Base-by-base conservation (phyloP, 2,329 filamentous ascomycete species). In the Alternaria brassicicola region DNA sequence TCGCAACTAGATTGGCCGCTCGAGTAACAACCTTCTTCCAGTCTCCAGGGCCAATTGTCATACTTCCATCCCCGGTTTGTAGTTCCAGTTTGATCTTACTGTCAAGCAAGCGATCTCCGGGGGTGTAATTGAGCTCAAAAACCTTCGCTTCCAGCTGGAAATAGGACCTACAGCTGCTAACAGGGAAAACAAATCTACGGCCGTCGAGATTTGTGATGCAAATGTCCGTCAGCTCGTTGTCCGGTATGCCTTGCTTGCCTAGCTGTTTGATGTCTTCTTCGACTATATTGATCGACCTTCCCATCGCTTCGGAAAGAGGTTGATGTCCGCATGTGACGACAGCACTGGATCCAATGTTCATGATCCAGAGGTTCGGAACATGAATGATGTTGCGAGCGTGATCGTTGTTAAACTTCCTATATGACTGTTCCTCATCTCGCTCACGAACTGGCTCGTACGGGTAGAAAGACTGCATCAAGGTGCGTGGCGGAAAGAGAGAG, bases 401-500 rank as follows among this genome's bases (percentile, higher is more conserved):
- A 25, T 60, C 55, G 41, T 69, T 63, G 8, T 64, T 62, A 39
- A 70, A 72, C 6, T 64, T 67, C 10, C 56, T 64, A 49, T 67
- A 74, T 0, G 70, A 72, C 51, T 76, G 72, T 21, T 76, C 73
- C 4, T 52, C 49, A 38, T 76, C 73, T 51, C 72, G 52, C 17
- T 74, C 72, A 38, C 59, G 59, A 3, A 75, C 69, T 7, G 69
- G 63, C 52, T 76, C 70, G 26, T 71, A 71, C 0, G 70, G 71
- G 52, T 76, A 76, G 30, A 70, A 71, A 0, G 72, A 59, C 55
- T 75, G 68, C 66, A 76, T 74, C 7, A 76, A 46, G 6, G 68
- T 75, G 6, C 68, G 58, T 25, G 67, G 35, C 8, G 68, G 60
- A 52, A 69, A 67, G 4, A 67, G 46, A 4, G 54, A 59, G 9